phyloP scores from a whole-genome alignment of 2,329 filamentous ascomycete species.

The Aspergillus sp. region DNA sequence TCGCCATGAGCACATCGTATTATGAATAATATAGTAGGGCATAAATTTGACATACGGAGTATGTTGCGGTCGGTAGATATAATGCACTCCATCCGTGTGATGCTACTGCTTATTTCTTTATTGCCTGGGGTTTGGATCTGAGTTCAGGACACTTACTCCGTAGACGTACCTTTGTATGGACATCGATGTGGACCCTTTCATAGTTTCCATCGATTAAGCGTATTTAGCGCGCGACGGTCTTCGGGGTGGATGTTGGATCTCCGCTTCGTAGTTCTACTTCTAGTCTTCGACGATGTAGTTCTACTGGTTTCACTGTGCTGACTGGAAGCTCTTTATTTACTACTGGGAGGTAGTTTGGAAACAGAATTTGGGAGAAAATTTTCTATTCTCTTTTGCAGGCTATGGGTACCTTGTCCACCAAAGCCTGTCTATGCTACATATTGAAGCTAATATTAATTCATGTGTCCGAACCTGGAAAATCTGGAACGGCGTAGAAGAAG shows the following conservation, averaged over 20 bases:
- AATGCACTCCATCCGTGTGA: no score
- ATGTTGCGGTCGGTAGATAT: no score
- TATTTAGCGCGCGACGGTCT: conserved; percentile 10
- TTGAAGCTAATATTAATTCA: conserved; percentile 16
- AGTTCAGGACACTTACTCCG: no score
- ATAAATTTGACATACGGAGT: no score
- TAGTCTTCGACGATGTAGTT: not conserved
- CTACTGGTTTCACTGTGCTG: not conserved
- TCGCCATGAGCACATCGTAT: no score
- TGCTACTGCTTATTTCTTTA: no score
- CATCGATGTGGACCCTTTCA: not conserved
- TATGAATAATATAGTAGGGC: no score
- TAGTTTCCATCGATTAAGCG: conserved; percentile 2
- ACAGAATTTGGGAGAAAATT: not conserved
- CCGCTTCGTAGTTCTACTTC: not conserved
- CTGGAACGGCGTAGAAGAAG: conserved; percentile 2
- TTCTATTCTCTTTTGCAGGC: conserved; percentile 16
- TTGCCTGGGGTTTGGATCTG: not conserved
- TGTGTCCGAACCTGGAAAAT: conserved; percentile 7
- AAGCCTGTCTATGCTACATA: conserved; percentile 21
- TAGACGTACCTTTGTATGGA: not conserved
- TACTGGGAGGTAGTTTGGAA: not conserved
- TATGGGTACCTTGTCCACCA: conserved; percentile 14
- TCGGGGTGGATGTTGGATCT: not conserved
- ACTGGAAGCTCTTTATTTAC: not conserved